A percentile compares a stretch with the other conserved stretches of the same genome.
phyloP scores from a whole-genome alignment of 2,329 filamentous ascomycete species.

The Claviceps sorghi region DNA sequence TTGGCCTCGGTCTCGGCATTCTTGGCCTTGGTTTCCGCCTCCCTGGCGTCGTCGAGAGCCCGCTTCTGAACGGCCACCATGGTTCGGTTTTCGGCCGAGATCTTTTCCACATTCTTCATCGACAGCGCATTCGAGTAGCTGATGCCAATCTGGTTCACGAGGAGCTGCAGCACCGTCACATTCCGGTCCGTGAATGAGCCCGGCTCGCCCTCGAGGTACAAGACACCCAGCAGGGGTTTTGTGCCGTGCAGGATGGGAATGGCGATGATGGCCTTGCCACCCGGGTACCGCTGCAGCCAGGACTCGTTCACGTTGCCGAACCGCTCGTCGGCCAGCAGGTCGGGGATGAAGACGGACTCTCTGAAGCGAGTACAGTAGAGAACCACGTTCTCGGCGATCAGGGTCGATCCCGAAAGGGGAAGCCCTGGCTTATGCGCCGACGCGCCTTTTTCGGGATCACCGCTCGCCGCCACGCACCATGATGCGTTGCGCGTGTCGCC shows the following conservation, averaged over 20 bases:
- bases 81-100: conserved; percentile 61
- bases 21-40: conserved; percentile 64
- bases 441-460: conserved; percentile 54
- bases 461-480: conserved; percentile 63
- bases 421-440: conserved; percentile 51
- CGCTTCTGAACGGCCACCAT: conserved; percentile 68
- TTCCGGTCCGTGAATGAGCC: conserved; percentile 66
- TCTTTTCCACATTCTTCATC: conserved; percentile 59
- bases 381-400: conserved; percentile 64
- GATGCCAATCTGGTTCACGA: conserved; percentile 67
- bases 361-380: conserved; percentile 64
- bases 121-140: conserved; percentile 54
- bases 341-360: conserved; percentile 59
- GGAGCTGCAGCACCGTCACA: conserved; percentile 49
- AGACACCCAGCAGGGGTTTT: conserved; percentile 54
- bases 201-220: conserved; percentile 62
- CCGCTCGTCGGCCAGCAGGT: conserved; percentile 59
- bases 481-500: conserved; percentile 33
- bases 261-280: conserved; percentile 63
- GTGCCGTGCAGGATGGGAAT: conserved; percentile 63
- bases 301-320: conserved; percentile 60
- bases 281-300: conserved; percentile 54
- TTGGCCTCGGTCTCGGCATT: conserved; percentile 62
- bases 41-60: conserved; percentile 55
- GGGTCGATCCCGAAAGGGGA: conserved; percentile 47